Evolutionary conservation across 2,329 filamentous ascomycete genomes (phyloP), one percentile per base, ranked within the genome.

Genomic region (Epichloe brachyelytri): DNA sequence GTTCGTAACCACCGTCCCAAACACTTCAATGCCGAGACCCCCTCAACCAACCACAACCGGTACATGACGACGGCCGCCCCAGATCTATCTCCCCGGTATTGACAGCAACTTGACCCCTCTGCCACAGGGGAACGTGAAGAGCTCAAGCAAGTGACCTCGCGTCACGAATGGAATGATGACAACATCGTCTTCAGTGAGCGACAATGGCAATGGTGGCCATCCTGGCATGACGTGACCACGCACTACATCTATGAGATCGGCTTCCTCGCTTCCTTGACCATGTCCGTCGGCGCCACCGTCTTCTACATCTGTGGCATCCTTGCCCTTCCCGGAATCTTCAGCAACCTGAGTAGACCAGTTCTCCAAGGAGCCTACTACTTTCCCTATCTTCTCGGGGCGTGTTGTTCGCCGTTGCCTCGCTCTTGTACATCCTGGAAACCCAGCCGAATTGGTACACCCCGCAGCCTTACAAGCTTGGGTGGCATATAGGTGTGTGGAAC

Each of bases 401-500:
- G 0, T 75, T 79, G 4, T 85, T 85, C 63, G 73, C 83, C 53
- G 57, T 81, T 30, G 80, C 70, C 4, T 69, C 72, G 19, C 59
- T 68, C 3, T 63, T 85, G 2, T 83, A 82, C 62, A 82, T 83
- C 71, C 59, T 84, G 15, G 82, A 85, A 63, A 82, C 78, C 1
- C 80, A 85, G 62, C 59, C 69, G 30, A 74, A 71, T 53, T 85
- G 81, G 80, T 83, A 76, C 57, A 64, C 68, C 11, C 80, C 81
- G 0, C 76, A 78, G 0, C 69, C 68, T 2, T 58, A 61, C 12
- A 66, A 77, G 1, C 68, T 85, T 2, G 81, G 81, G 2, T 85
- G 80, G 82, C 79, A 83, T 62, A 74, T 85, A 54, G 80, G 79
- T 0, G 62, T 74, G 8, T 84, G 79, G 78, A 85, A 83, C 58